Conservation (phyloP, 2,329 filamentous ascomycete genomes). For the Venturia oleaginea region DNA sequence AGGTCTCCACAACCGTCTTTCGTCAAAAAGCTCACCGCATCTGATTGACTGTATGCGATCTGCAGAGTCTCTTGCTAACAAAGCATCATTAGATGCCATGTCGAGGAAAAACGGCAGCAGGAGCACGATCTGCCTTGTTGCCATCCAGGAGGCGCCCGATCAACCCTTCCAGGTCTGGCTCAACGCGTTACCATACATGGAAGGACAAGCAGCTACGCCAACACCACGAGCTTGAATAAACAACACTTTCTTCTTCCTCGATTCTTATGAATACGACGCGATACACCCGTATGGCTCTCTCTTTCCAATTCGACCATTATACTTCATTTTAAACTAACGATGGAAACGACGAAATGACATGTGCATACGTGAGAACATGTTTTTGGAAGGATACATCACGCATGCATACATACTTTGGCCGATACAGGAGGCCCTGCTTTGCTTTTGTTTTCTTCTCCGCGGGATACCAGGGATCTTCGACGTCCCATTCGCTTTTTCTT, state of each 20-base stretch:
- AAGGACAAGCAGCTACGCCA: constrained; percentile 10
- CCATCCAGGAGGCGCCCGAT: constrained; percentile 10
- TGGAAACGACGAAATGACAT: neutral
- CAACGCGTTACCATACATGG: constrained; percentile 13
- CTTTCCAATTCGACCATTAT: neutral
- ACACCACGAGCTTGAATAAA: neutral
- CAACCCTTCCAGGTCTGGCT: constrained; percentile 14
- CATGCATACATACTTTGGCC: neutral
- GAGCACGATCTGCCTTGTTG: constrained; percentile 13
- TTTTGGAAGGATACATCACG: neutral
- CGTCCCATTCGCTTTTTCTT: neutral
- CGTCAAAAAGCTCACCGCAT: neutral
- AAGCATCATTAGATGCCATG: neutral
- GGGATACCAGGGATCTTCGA: neutral
- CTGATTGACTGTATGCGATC: neutral
- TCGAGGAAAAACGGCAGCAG: constrained; percentile 9
- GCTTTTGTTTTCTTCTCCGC: neutral
- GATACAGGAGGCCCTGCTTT: neutral
- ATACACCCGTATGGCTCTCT: neutral
- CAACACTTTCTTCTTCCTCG: neutral
- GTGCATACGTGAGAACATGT: neutral
- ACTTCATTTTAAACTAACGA: neutral
- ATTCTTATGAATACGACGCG: neutral
- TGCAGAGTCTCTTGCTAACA: neutral
- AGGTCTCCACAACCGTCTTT: neutral